phyloP scores from a whole-genome alignment of 805 yeast genomes.

The Priceomyces castillae region DNA sequence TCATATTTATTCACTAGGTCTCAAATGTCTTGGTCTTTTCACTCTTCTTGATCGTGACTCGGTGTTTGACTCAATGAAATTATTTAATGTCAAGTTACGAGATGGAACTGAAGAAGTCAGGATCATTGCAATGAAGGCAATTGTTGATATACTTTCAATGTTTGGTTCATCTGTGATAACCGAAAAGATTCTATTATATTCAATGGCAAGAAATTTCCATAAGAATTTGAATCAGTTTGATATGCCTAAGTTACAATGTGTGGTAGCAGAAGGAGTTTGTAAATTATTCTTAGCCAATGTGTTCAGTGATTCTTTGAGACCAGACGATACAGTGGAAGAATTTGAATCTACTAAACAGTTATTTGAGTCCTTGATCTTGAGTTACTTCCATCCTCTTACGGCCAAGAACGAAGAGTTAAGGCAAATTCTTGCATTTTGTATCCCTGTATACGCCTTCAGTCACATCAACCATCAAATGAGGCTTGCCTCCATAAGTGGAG shows the following conservation, averaged over 20 bases:
- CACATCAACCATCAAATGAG: conserved; percentile 68
- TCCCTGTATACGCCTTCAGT: conserved; percentile 84
- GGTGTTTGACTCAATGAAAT: conserved; percentile 61
- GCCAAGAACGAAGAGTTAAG: conserved; percentile 60
- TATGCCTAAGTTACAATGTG: conserved; percentile 67
- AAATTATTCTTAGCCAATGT: conserved; percentile 78
- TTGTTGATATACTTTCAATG: conserved; percentile 74
- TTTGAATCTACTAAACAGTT: conserved; percentile 38
- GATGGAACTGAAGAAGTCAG: conserved; percentile 64
- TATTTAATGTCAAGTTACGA: conserved; percentile 68
- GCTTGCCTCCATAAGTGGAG: conserved; percentile 61
- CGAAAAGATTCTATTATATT: conserved; percentile 55
- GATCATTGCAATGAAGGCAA: conserved; percentile 60
- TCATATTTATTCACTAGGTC: conserved; percentile 60
- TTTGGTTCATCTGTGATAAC: conserved; percentile 65
- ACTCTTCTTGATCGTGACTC: conserved; percentile 62
- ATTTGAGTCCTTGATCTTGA: conserved; percentile 64
- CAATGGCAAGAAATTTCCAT: conserved; percentile 67
- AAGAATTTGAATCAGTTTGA: conserved; percentile 56
- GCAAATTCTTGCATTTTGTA: conserved; percentile 81
- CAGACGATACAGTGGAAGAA: conserved; percentile 15
- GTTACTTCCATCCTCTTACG: conserved; percentile 73
- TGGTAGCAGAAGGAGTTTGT: conserved; percentile 83
- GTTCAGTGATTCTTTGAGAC: conserved; percentile 57
- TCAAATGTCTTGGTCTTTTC: conserved; percentile 75